Evolutionary conservation across 345 rosid genomes (phyloP), one percentile per base, ranked within the genome.

Genomic region (Citrus maxima): DNA sequence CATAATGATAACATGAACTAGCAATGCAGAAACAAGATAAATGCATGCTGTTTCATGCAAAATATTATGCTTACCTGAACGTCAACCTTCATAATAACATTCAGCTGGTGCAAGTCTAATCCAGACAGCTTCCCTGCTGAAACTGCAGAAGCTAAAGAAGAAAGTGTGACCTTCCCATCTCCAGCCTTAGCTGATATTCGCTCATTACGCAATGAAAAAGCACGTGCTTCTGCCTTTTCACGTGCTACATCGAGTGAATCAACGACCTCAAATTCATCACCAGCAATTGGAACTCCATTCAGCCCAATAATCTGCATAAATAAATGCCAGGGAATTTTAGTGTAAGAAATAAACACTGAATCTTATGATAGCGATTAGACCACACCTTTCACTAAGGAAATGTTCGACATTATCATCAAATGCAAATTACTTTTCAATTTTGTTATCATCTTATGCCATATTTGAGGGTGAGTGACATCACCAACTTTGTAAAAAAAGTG

Each of bases 91-190:
- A 94, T 67, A 76, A 96, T 89, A 74, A 94, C 85, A 90, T 94
- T 96, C 77, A 96, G 89, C 86, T 90, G 97, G 86, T 96, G 99
- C 89, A 96, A 89, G 85, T 93, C 98, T 78, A 96, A 61, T 78
- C 99, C 99, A 77, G 97, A 87, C 83, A 86, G 86, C 86, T 86
- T 94, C 81, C 97, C 89, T 5, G 93, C 79, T 77, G 98, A 90
- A 80, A 91, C 91, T 64, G 98, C 97, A 71, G 98, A 94, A 80
- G 97, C 99, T 42, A 93, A 83, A 80, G 98, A 96, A 79, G 98
- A 96, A 85, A 96, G 98, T 18, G 98, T 96, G 71, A 94, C 87
- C 89, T 88, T 96, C 63, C 97, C 99, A 84, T 94, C 98, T 82
- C 97, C 98, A 73, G 99, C 98, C 88, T 92, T 93, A 74, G 90